Percentiles rank a stretch among this genome's conserved stretches.
phyloP scores from a whole-genome alignment of 768 basidiomycete genomes.

The Leccinum imitatum region DNA sequence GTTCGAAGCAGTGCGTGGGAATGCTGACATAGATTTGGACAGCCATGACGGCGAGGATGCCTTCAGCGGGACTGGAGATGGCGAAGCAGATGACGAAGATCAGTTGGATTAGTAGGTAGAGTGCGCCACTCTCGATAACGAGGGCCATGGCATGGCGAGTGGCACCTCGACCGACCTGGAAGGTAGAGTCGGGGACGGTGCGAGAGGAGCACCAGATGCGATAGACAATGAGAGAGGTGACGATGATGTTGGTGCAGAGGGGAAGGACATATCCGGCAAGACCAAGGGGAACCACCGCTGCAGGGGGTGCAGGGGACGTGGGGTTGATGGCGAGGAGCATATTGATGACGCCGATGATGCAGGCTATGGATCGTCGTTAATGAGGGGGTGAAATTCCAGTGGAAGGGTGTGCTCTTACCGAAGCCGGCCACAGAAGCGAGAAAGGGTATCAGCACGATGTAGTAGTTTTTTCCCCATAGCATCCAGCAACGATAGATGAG shows the following conservation, averaged over 20 bases:
- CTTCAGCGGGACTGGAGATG: slow-evolving; percentile 34
- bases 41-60: slow-evolving; percentile 36
- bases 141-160: slow-evolving; percentile 33
- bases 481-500: slow-evolving; percentile 45
- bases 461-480: slow-evolving; percentile 38
- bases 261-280: slow-evolving; percentile 39
- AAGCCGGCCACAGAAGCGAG: slow-evolving; percentile 35
- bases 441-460: slow-evolving; percentile 35
- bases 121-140: slow-evolving; percentile 40
- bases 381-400: neutral
- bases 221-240: slow-evolving; percentile 41
- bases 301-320: slow-evolving; percentile 34
- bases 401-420: slow-evolving; percentile 24
- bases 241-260: slow-evolving; percentile 41
- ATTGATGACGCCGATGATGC: slow-evolving; percentile 28
- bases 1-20: neutral
- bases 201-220: slow-evolving; percentile 37
- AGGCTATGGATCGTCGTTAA: slow-evolving; percentile 20
- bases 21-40: slow-evolving; percentile 41
- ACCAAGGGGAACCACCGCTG: slow-evolving; percentile 35
- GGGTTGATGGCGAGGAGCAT: slow-evolving; percentile 32
- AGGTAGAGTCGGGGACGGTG: slow-evolving; percentile 4
- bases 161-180: slow-evolving; percentile 15
- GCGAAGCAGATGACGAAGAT: slow-evolving; percentile 42
- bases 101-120: slow-evolving; percentile 41